These are phyloP conservation scores for Phlebiopsis gigantea DNA, from an alignment of 768 basidiomycete genomes.

Conservation along the genomic window DNA sequence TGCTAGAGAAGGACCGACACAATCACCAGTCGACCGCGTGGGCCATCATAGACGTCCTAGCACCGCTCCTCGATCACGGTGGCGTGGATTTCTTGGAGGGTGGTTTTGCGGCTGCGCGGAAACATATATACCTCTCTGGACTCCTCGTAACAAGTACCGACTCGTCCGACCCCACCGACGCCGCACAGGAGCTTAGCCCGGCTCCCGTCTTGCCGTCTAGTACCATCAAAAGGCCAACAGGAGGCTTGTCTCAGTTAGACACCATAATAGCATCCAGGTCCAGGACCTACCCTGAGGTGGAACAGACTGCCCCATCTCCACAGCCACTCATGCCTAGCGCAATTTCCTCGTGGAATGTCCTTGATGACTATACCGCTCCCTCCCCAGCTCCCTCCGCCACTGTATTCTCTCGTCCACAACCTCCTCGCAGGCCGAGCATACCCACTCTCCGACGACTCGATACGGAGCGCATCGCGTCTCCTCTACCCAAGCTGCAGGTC, in stretches of 20 bases:
- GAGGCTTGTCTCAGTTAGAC: slow-evolving; percentile 66
- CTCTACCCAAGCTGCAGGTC: slow-evolving; percentile 55
- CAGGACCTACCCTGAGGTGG: slow-evolving; percentile 52
- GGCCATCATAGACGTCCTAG: slow-evolving; percentile 61
- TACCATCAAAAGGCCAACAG: slow-evolving; percentile 23
- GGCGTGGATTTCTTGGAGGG: slow-evolving; percentile 66
- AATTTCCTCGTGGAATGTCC: slow-evolving; percentile 32
- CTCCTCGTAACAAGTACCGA: slow-evolving; percentile 41
- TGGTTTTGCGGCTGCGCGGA: slow-evolving; percentile 59
- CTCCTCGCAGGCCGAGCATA: slow-evolving; percentile 54
- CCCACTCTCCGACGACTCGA: slow-evolving; percentile 59
- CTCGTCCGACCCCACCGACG: not conserved
- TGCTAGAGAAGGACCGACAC: slow-evolving; percentile 59
- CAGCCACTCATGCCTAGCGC: slow-evolving; percentile 52
- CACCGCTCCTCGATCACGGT: slow-evolving; percentile 51
- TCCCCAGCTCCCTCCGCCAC: slow-evolving; percentile 67
- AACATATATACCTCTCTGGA: slow-evolving; percentile 49
- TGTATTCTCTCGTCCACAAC: slow-evolving; percentile 45
- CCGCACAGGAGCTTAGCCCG: slow-evolving; percentile 1
- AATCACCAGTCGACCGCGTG: slow-evolving; percentile 57
- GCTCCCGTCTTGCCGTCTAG: not conserved
- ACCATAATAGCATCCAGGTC: slow-evolving; percentile 48
- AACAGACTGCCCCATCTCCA: slow-evolving; percentile 43
- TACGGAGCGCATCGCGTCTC: slow-evolving; percentile 49
- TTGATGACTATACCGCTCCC: slow-evolving; percentile 39